Conservation (phyloP, 2,329 filamentous ascomycete genomes). For the Cladosporium sp. region DNA sequence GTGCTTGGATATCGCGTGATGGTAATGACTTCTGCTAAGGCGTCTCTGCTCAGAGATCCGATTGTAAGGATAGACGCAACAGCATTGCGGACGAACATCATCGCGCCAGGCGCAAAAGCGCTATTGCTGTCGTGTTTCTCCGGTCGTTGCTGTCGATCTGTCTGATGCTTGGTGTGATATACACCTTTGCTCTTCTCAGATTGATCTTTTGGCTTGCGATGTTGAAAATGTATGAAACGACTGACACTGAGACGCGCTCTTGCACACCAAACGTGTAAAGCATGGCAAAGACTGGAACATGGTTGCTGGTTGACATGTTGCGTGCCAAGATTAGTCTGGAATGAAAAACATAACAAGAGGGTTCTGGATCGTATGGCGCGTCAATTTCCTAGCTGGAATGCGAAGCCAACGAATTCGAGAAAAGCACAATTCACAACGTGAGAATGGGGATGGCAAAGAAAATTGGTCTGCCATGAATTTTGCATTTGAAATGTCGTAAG, state of each 20-base stretch:
- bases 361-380: background rate
- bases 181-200: too few relatives aligned
- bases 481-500: conserved; percentile 11
- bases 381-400: background rate
- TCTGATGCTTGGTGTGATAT: too few relatives aligned
- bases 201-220: too few relatives aligned
- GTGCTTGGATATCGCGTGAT: conserved; percentile 24
- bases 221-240: background rate
- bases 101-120: conserved; percentile 12
- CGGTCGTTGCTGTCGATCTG: background rate
- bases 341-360: conserved; percentile 10
- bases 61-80: background rate
- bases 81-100: conserved; percentile 10
- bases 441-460: background rate
- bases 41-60: conserved; percentile 1
- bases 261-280: conserved; percentile 2
- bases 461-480: conserved; percentile 5
- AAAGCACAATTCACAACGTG: too few relatives aligned
- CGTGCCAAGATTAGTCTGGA: conserved; percentile 7
- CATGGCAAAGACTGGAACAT: conserved; percentile 7
- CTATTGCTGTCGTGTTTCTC: background rate
- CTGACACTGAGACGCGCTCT: conserved; percentile 1
- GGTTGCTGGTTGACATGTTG: conserved; percentile 10
- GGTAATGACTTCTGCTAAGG: conserved; percentile 20
- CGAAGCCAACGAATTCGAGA: background rate